Evolutionary conservation across 139 green algal species (phyloP).

Genomic region (Pseudopediastrum boryanum): DNA sequence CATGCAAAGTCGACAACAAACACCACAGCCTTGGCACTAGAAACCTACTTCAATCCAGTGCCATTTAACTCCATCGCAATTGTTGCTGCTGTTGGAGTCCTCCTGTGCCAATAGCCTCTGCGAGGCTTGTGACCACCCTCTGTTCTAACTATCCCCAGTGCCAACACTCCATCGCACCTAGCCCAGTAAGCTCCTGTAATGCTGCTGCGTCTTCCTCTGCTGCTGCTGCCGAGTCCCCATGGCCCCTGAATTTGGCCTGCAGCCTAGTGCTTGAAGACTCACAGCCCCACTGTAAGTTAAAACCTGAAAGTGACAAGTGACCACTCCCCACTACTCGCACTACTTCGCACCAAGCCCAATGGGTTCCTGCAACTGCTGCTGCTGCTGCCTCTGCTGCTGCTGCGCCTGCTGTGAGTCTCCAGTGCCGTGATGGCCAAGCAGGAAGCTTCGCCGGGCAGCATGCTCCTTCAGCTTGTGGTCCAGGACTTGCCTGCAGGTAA

Average conservation of each 20-base stretch:
- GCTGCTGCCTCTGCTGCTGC: slow-evolving; percentile 13
- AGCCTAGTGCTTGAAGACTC: background rate
- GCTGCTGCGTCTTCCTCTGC: background rate
- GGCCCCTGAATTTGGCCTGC: background rate
- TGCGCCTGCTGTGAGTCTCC: slow-evolving; percentile 35
- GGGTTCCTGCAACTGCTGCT: background rate
- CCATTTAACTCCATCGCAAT: too few relatives aligned
- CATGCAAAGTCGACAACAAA: too few relatives aligned
- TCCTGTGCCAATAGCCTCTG: too few relatives aligned
- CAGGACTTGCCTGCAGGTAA: slow-evolving; percentile 46
- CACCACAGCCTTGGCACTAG: too few relatives aligned
- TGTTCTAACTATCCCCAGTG: too few relatives aligned
- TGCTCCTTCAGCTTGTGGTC: slow-evolving; percentile 76
- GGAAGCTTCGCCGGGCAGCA: slow-evolving; percentile 53
- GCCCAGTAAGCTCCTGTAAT: background rate
- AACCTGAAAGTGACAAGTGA: background rate
- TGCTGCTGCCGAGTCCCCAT: background rate
- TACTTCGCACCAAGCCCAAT: background rate
- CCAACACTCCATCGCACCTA: too few relatives aligned
- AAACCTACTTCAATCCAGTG: too few relatives aligned
- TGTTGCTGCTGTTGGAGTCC: too few relatives aligned
- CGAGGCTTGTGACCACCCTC: too few relatives aligned
- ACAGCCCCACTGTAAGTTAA: background rate
- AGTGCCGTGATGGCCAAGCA: slow-evolving; percentile 61
- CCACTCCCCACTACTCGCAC: background rate